phyloP scores from a whole-genome alignment of 768 basidiomycete genomes.

The Steccherinum ochraceum region DNA sequence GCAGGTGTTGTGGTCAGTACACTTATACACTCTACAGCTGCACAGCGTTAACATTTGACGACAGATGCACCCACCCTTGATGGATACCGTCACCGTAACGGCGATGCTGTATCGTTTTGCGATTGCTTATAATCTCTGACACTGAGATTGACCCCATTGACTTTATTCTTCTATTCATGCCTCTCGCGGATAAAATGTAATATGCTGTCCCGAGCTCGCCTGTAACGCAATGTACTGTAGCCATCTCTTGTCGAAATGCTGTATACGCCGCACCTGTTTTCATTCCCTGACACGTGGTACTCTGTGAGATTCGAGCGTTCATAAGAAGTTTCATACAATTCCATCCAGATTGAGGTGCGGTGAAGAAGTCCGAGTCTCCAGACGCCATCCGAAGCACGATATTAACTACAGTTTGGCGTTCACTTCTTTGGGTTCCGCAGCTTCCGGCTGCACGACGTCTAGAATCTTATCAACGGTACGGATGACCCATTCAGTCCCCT shows the following conservation, averaged over 20 bases:
- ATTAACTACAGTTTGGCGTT: slow-evolving; percentile 51
- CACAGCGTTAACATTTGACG: slow-evolving; percentile 2
- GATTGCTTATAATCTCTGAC: slow-evolving; percentile 40
- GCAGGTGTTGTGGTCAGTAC: slow-evolving; percentile 70
- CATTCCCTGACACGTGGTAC: neutral
- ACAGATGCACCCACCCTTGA: slow-evolving; percentile 83
- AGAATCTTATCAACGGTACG: slow-evolving; percentile 76
- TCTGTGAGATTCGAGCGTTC: neutral
- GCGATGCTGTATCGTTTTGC: slow-evolving; percentile 84
- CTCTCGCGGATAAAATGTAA: slow-evolving; percentile 12
- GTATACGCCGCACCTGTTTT: neutral
- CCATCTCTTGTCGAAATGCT: slow-evolving; percentile 3
- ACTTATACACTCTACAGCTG: slow-evolving; percentile 13
- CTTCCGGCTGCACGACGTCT: slow-evolving; percentile 52
- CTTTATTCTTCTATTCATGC: slow-evolving; percentile 6
- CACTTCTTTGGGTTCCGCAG: slow-evolving; percentile 29
- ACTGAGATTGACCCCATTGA: slow-evolving; percentile 5
- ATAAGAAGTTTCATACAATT: neutral
- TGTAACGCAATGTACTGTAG: slow-evolving; percentile 6
- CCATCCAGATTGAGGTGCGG: too few relatives aligned
- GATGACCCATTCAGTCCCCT: slow-evolving; percentile 86
- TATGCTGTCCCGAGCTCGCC: slow-evolving; percentile 3
- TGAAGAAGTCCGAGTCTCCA: neutral
- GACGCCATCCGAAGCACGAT: neutral
- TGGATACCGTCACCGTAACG: slow-evolving; percentile 83